Base-by-base conservation (phyloP, 2,329 filamentous ascomycete species). In the Nakataea oryzae region DNA sequence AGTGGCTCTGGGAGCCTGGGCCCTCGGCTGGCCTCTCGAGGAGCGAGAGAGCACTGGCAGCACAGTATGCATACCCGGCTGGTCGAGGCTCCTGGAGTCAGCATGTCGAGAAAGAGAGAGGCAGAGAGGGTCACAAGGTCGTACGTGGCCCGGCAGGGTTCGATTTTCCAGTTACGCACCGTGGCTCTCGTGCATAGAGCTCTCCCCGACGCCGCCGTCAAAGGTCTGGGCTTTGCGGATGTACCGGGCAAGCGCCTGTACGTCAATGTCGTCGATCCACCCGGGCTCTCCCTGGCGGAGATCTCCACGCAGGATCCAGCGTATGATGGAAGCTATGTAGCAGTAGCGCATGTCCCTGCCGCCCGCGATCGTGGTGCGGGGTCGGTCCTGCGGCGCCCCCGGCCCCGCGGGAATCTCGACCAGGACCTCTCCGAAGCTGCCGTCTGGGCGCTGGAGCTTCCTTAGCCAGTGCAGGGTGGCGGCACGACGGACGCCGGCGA, bases 11-110 rank as follows among this genome's bases (percentile, higher is more conserved):
- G n/a, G 28, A 13, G 14, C 9, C 11, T 30, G n/a, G 17, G 50
- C 59, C 59, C 24, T 60, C 59, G 1, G 78, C 74, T 1, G 88
- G 79, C 13, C 86, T 83, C 64, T 85, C 84, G n/a, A 97, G 79
- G 59, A 97, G 84, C 2, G 85, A 83, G 6, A 97, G 78, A 5
- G 91, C 88, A 13, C 85, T 86, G 61, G 97, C 82, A 9, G 88
- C 92, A 73, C 92, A 97, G 77, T 93, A 97, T 12, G 91, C 92
- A 73, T 96, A 93, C 26, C 95, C 95, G 67, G 91, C 90, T 92
- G 65, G 21, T 21, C 27, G 32, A 63, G n/a, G 21, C 17, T 50
- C 41, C 17, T 14, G 1, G 5, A n/a, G 41, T 50, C 13, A 50
- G 41, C 13, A n/a, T 50, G 8, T 3, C n/a, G 34, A 14, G 34